These are phyloP conservation scores for Aspergillus viridinutans DNA, from an alignment of 2,329 filamentous ascomycete genomes.

Conservation along the genomic window DNA sequence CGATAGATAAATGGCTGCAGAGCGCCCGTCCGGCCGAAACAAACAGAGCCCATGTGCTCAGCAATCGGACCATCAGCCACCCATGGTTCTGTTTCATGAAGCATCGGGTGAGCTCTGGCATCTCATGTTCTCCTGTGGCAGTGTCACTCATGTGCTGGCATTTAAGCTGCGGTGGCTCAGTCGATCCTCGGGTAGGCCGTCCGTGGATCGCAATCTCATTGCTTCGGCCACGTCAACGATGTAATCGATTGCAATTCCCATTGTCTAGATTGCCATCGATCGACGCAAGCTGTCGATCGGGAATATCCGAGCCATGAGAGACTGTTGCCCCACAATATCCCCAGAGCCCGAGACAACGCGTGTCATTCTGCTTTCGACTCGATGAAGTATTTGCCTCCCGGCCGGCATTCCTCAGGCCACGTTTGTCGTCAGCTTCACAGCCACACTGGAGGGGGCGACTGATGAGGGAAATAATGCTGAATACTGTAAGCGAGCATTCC, in stretches of 20 bases:
- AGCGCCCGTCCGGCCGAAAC: background rate
- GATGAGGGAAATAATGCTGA: background rate
- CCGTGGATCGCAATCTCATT: background rate
- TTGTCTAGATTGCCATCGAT: background rate
- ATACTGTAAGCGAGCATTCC: background rate
- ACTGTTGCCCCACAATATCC: background rate
- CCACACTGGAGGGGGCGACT: background rate
- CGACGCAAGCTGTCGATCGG: background rate
- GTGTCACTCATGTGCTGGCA: background rate
- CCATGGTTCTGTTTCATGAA: background rate
- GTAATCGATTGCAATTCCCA: background rate
- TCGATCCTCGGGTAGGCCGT: background rate
- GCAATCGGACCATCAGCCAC: background rate
- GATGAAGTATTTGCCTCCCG: background rate
- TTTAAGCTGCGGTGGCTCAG: background rate
- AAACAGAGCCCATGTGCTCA: background rate
- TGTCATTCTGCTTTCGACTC: background rate
- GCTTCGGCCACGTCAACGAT: background rate
- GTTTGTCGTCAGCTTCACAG: background rate
- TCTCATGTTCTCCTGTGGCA: background rate
- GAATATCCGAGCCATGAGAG: background rate
- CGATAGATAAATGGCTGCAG: background rate
- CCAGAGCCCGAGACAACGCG: too few relatives aligned
- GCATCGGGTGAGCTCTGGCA: background rate
- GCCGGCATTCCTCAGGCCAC: background rate